Conservation (phyloP, 306 rosid species). For the Rubus parviflorus region DNA sequence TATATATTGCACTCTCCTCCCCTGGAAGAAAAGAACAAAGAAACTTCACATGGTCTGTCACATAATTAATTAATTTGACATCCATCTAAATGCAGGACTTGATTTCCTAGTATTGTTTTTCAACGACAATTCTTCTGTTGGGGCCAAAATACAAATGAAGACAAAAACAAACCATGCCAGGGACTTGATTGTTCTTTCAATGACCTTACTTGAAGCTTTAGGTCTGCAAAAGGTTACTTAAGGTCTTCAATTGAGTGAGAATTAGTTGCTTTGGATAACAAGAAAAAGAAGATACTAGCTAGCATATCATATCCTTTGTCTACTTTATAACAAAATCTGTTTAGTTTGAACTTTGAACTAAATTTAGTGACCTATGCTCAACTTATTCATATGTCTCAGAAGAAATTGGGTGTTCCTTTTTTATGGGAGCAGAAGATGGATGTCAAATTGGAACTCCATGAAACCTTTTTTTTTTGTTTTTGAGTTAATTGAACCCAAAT, state of each 20-base stretch:
- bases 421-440: too few relatives aligned
- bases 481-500: too few relatives aligned
- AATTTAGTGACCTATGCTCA: too few relatives aligned
- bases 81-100: not conserved
- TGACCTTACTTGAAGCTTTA: conserved; percentile 5
- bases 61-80: too few relatives aligned
- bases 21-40: not conserved
- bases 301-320: too few relatives aligned
- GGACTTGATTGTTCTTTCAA: not conserved
- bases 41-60: not conserved
- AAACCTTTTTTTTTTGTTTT: too few relatives aligned
- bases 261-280: not conserved
- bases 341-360: too few relatives aligned
- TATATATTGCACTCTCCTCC: not conserved
- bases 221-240: not conserved
- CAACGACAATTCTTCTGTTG: not conserved
- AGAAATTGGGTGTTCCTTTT: too few relatives aligned
- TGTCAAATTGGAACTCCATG: too few relatives aligned
- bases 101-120: not conserved
- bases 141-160: not conserved
- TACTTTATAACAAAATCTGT: too few relatives aligned
- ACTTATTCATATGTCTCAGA: too few relatives aligned
- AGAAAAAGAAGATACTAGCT: too few relatives aligned
- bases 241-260: not conserved
- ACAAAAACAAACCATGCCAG: not conserved